These are phyloP conservation scores for Suillus hirtellus DNA, from an alignment of 768 basidiomycete genomes.

Conservation along the genomic window DNA sequence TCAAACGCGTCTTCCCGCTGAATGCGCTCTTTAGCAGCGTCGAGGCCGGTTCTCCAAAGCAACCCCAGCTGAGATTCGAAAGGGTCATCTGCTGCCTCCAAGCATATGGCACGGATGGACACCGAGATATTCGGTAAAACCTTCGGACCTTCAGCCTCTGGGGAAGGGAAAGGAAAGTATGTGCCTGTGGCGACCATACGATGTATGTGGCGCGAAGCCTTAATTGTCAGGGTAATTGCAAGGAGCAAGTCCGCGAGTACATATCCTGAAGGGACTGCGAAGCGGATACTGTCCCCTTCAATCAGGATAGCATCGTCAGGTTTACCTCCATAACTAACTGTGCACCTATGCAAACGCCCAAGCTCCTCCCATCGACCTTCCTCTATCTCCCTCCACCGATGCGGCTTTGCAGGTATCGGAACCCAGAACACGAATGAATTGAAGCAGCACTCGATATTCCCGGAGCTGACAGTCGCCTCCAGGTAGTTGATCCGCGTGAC, in stretches of 20 bases:
- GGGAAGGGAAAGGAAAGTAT: slow-evolving; percentile 57
- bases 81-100: slow-evolving; percentile 84
- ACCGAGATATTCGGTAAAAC: slow-evolving; percentile 62
- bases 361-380: slow-evolving; percentile 76
- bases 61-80: slow-evolving; percentile 77
- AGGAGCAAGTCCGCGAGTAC: slow-evolving; percentile 74
- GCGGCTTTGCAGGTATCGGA: slow-evolving; percentile 43
- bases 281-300: slow-evolving; percentile 60
- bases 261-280: slow-evolving; percentile 83
- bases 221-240: slow-evolving; percentile 66
- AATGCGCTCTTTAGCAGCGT: slow-evolving; percentile 67
- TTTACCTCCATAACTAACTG: slow-evolving; percentile 34
- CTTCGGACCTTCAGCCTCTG: slow-evolving; percentile 75
- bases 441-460: slow-evolving; percentile 35
- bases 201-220: slow-evolving; percentile 70
- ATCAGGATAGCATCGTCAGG: slow-evolving; percentile 46
- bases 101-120: slow-evolving; percentile 56
- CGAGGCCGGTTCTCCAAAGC: slow-evolving; percentile 70
- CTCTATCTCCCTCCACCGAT: slow-evolving; percentile 35
- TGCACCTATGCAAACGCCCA: slow-evolving; percentile 55
- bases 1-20: slow-evolving; percentile 81
- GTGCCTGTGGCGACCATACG: slow-evolving; percentile 52
- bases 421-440: slow-evolving; percentile 57
- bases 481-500: slow-evolving; percentile 37
- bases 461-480: slow-evolving; percentile 20